These are phyloP conservation scores for Nakazawaea populi DNA, from an alignment of 805 yeast genomes.

Conservation along the genomic window DNA sequence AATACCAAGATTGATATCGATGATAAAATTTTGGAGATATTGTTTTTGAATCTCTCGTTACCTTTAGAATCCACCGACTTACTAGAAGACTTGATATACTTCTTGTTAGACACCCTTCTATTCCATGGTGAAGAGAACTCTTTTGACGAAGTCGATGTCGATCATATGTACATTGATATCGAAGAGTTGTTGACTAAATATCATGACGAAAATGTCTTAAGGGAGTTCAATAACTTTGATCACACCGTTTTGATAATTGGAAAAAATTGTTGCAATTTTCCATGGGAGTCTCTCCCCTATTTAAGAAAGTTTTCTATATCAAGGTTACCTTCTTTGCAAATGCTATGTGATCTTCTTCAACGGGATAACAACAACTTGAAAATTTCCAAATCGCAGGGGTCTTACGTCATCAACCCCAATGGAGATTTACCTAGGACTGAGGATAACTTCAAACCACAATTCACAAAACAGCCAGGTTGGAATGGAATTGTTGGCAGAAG, in stretches of 20 bases:
- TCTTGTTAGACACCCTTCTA: constrained; percentile 52
- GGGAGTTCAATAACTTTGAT: constrained; percentile 15
- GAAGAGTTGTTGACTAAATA: constrained; percentile 38
- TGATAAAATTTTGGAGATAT: constrained; percentile 40
- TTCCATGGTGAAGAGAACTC: constrained; percentile 62
- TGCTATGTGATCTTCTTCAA: constrained; percentile 34
- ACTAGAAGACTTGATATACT: constrained; percentile 60
- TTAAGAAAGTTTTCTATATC: constrained; percentile 54
- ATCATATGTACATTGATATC: constrained; percentile 44
- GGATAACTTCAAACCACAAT: constrained; percentile 39
- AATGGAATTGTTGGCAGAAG: constrained; percentile 43
- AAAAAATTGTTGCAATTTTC: constrained; percentile 58
- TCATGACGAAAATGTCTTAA: constrained; percentile 11
- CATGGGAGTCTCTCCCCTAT: constrained; percentile 82
- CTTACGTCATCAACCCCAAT: constrained; percentile 75
- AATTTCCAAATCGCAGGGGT: constrained; percentile 24
- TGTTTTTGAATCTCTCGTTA: constrained; percentile 44
- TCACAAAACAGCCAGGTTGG: constrained; percentile 39
- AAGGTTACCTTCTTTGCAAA: constrained; percentile 63
- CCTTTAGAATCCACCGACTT: constrained; percentile 27
- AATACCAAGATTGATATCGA: constrained; percentile 22
- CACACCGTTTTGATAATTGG: constrained; percentile 74
- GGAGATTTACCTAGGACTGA: constrained; percentile 72
- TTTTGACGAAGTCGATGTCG: constrained; percentile 61
- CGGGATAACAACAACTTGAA: constrained; percentile 12